phyloP scores from a whole-genome alignment of 2,329 filamentous ascomycete species.

The Xylariaceae sp. region DNA sequence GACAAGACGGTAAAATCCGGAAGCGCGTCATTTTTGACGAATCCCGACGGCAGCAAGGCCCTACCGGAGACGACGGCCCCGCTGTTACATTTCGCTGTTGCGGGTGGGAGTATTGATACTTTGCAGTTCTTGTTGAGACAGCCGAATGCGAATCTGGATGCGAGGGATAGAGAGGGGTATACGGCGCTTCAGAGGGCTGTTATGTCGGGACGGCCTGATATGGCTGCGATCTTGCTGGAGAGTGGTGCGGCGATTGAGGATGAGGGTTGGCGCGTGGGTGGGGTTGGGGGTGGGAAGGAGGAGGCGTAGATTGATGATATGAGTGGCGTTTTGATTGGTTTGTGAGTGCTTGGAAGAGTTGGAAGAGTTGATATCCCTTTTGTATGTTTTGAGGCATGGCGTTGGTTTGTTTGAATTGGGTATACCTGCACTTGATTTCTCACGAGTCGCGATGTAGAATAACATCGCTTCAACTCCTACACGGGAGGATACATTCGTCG shows the following conservation, averaged over 20 bases:
- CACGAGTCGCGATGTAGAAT: too few species aligned
- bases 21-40: constrained; percentile 23
- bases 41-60: constrained; percentile 14
- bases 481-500: too few species aligned
- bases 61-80: constrained; percentile 31
- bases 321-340: not conserved
- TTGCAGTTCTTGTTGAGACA: constrained; percentile 29
- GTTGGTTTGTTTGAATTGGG: too few species aligned
- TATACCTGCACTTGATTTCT: too few species aligned
- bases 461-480: too few species aligned
- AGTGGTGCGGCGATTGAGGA: constrained; percentile 30
- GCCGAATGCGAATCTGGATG: constrained; percentile 30
- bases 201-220: constrained; percentile 31
- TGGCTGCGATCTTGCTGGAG: constrained; percentile 32
- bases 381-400: too few species aligned
- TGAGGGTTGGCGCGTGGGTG: constrained; percentile 17
- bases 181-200: constrained; percentile 33
- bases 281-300: not conserved
- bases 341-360: too few species aligned
- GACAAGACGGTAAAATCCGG: constrained; percentile 25
- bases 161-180: constrained; percentile 29
- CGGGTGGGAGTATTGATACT: constrained; percentile 30
- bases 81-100: constrained; percentile 32
- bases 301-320: not conserved
- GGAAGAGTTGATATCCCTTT: too few species aligned